Conservation (phyloP, 495 filamentous ascomycete species). For the Bryoglossum gracile region DNA sequence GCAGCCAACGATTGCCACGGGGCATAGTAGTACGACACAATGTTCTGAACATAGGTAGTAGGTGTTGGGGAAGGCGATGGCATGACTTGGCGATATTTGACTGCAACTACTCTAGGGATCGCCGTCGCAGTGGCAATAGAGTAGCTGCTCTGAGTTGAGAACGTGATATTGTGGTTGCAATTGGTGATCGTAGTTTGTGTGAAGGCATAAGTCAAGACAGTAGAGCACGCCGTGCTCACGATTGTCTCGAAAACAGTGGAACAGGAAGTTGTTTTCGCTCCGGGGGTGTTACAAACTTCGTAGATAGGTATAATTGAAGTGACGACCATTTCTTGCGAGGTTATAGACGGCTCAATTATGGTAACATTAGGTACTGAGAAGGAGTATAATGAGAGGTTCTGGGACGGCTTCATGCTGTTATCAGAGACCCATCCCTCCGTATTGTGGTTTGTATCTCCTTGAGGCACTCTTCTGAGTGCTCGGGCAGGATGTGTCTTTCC, state of each 20-base stretch:
- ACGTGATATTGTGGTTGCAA: slow-evolving; percentile 13
- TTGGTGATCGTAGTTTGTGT: slow-evolving; percentile 6
- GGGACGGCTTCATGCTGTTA: background rate
- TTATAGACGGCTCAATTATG: background rate
- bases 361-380: background rate
- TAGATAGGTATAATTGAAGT: background rate
- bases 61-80: too few relatives aligned
- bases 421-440: background rate
- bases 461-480: background rate
- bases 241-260: background rate
- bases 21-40: slow-evolving; percentile 12
- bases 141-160: slow-evolving; percentile 7
- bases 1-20: slow-evolving; percentile 14
- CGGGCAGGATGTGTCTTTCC: background rate
- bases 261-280: background rate
- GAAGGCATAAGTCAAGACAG: slow-evolving; percentile 7
- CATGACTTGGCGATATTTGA: too few relatives aligned
- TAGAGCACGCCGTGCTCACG: slow-evolving; percentile 4
- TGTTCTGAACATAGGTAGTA: slow-evolving; percentile 11
- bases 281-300: slow-evolving; percentile 1
- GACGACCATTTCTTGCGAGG: slow-evolving; percentile 4
- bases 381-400: background rate
- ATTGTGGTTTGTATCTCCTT: background rate
- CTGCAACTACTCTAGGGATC: too few relatives aligned
- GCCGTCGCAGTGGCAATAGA: slow-evolving; percentile 1